Evolutionary conservation across 495 filamentous ascomycete species (phyloP).

Genomic region (Talaromyces borbonicus): DNA sequence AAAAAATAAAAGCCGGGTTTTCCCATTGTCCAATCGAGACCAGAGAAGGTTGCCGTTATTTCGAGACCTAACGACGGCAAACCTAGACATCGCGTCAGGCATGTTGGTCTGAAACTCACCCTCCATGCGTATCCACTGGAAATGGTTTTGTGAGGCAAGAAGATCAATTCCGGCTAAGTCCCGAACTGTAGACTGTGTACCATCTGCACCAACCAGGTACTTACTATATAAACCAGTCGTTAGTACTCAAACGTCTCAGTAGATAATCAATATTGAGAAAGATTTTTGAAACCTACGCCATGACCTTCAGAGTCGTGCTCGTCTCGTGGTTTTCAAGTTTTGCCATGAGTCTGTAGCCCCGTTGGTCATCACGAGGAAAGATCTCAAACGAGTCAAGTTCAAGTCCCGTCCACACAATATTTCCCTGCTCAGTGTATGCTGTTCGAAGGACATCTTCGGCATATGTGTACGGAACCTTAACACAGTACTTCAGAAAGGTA

Average conservation of each 20-base stretch:
- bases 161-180: not conserved
- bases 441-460: not conserved
- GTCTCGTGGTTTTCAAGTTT: not conserved
- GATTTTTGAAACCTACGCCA: too few species aligned
- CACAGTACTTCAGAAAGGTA: not conserved
- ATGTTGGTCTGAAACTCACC: constrained; percentile 35
- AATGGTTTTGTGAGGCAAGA: not conserved
- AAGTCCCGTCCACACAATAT: not conserved
- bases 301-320: not conserved
- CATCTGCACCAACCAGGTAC: not conserved
- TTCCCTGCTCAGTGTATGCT: not conserved
- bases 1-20: not conserved
- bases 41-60: constrained; percentile 4
- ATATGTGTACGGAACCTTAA: not conserved
- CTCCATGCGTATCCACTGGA: constrained; percentile 33
- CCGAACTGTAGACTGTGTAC: not conserved
- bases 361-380: not conserved
- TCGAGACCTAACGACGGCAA: constrained; percentile 29
- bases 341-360: not conserved
- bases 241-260: too few species aligned
- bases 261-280: too few species aligned
- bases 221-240: not conserved
- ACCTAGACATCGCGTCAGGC: constrained; percentile 22
- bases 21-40: not conserved
- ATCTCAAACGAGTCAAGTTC: not conserved